A percentile compares a stretch with the other conserved stretches of the same genome.
Evolutionary conservation across 257 asterid species (phyloP).

Genomic region (Penstemon barbatus): DNA sequence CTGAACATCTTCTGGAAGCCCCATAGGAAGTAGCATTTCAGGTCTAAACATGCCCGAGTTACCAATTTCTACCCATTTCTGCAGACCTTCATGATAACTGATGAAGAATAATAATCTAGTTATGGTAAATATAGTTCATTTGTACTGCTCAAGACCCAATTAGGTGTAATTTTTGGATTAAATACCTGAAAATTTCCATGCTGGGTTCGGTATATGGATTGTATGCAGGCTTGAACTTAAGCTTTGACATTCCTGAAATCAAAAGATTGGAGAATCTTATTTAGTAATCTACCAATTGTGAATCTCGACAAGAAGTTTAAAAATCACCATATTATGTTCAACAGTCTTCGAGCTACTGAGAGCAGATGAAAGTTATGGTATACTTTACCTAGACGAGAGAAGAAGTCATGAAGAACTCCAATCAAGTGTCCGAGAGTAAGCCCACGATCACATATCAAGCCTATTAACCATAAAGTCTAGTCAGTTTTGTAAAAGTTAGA

Average conservation of each 20-base stretch:
- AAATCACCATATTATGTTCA: not conserved
- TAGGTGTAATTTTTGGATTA: not conserved
- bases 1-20: constrained; percentile 92
- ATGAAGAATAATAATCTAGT: not conserved
- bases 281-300: not conserved
- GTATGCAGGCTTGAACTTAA: constrained; percentile 93
- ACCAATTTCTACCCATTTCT: constrained; percentile 97
- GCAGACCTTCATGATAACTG: constrained; percentile 92
- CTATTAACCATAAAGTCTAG: constrained; percentile 40
- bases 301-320: not conserved
- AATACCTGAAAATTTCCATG: constrained; percentile 98
- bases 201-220: constrained; percentile 98
- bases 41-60: constrained; percentile 99
- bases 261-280: constrained; percentile 12
- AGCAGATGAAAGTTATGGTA: not conserved
- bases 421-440: constrained; percentile 92
- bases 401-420: constrained; percentile 89
- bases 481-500: constrained; percentile 21
- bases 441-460: constrained; percentile 88
- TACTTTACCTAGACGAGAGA: constrained; percentile 77
- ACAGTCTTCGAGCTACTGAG: not conserved
- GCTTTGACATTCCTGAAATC: constrained; percentile 84
- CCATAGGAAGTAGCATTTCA: constrained; percentile 97
- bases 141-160: too few species aligned
- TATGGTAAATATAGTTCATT: too few species aligned